Evolutionary conservation across 2,329 filamentous ascomycete species (phyloP).

Genomic region (Cordyceps fumosorosea): DNA sequence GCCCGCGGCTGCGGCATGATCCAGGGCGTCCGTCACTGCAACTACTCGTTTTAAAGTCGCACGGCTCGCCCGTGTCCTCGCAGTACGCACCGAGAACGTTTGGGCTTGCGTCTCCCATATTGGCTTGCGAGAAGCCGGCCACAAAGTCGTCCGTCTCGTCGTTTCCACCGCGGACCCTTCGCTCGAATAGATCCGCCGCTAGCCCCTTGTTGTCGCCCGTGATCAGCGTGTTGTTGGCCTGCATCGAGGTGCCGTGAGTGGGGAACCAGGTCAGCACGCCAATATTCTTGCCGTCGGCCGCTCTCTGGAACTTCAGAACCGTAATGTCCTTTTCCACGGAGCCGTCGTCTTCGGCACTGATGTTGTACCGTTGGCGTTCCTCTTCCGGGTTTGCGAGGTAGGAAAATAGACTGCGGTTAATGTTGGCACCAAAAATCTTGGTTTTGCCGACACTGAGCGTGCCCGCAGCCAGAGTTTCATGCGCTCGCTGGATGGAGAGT

Average conservation of each 20-base stretch:
- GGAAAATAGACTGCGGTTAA: slow-evolving; percentile 77
- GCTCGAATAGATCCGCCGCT: slow-evolving; percentile 76
- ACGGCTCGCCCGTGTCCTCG: slow-evolving; percentile 66
- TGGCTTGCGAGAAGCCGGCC: slow-evolving; percentile 85
- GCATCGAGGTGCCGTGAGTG: slow-evolving; percentile 83
- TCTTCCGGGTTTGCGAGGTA: slow-evolving; percentile 74
- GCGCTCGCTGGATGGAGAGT: slow-evolving; percentile 71
- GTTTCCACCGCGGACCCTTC: slow-evolving; percentile 49
- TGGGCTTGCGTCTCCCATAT: slow-evolving; percentile 82
- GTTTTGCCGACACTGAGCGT: slow-evolving; percentile 57
- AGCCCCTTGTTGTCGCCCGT: slow-evolving; percentile 92
- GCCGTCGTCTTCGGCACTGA: slow-evolving; percentile 30
- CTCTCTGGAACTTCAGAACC: slow-evolving; percentile 65
- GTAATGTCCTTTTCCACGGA: slow-evolving; percentile 70
- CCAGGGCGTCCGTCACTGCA: slow-evolving; percentile 62
- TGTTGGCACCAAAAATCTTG: slow-evolving; percentile 64
- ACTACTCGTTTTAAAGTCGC: slow-evolving; percentile 70
- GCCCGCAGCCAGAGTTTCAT: slow-evolving; percentile 51
- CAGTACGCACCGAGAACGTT: slow-evolving; percentile 82
- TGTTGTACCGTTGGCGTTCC: slow-evolving; percentile 62
- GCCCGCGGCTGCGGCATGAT: slow-evolving; percentile 64
- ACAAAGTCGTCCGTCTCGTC: slow-evolving; percentile 64
- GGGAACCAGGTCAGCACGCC: slow-evolving; percentile 88
- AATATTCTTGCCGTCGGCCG: slow-evolving; percentile 64
- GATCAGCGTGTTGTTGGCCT: slow-evolving; percentile 83